These are phyloP conservation scores for Ganoderma resinaceum DNA, from an alignment of 1,284 basidiomycete species.

Conservation along the genomic window DNA sequence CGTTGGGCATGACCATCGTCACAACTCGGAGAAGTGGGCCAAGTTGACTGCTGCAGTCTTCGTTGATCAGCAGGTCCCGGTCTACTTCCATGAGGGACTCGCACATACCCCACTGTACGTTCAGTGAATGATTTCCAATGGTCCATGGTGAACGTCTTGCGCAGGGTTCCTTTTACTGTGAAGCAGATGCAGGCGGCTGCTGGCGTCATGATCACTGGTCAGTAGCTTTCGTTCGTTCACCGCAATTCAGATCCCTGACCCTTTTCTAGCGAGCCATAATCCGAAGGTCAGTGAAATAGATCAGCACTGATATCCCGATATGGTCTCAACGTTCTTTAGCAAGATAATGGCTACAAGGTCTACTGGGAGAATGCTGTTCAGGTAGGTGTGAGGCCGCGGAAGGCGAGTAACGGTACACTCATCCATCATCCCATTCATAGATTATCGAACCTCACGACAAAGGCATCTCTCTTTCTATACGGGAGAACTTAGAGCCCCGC, in stretches of 20 bases:
- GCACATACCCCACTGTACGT: constrained; percentile 84
- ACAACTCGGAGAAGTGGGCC: constrained; percentile 83
- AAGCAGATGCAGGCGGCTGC: constrained; percentile 72
- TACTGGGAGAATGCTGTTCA: constrained; percentile 89
- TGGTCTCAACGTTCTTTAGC: constrained; percentile 43
- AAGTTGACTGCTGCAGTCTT: constrained; percentile 76
- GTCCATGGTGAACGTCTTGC: neutral
- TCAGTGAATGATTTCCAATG: neutral
- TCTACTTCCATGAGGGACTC: constrained; percentile 72
- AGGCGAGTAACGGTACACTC: neutral
- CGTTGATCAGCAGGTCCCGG: constrained; percentile 65
- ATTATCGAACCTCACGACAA: constrained; percentile 84
- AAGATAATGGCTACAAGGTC: constrained; percentile 91
- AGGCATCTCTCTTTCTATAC: constrained; percentile 74
- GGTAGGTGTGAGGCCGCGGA: constrained; percentile 45
- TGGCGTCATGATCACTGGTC: constrained; percentile 89
- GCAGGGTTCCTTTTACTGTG: constrained; percentile 80
- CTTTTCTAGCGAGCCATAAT: constrained; percentile 75
- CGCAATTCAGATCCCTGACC: neutral
- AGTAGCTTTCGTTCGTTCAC: constrained; percentile 13
- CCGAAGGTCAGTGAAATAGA: constrained; percentile 64
- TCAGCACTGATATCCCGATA: neutral
- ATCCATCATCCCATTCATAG: constrained; percentile 43
- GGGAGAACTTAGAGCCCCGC: constrained; percentile 63
- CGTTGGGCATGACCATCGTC: constrained; percentile 82